Conservation (phyloP, 2,329 filamentous ascomycete genomes). For the Aspergillus thermomutatus region DNA sequence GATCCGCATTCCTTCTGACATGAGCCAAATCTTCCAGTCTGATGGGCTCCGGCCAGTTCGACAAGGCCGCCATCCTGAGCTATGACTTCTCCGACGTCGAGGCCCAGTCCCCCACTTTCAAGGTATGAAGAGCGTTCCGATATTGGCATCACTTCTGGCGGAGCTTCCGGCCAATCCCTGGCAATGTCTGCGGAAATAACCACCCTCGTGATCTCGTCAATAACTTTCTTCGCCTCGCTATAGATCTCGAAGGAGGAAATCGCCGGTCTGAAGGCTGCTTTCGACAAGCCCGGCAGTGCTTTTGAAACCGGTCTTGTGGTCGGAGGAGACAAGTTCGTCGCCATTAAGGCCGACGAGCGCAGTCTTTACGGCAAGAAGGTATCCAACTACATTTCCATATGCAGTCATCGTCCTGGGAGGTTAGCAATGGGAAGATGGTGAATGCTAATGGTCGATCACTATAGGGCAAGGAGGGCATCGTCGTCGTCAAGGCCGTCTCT, state of each 20-base stretch:
- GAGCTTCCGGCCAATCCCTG: neutral
- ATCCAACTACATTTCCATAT: slow-evolving; percentile 27
- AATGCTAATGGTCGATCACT: slow-evolving; percentile 7
- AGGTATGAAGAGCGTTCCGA: slow-evolving; percentile 52
- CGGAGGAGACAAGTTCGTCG: slow-evolving; percentile 72
- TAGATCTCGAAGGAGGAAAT: slow-evolving; percentile 55
- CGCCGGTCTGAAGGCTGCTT: slow-evolving; percentile 50
- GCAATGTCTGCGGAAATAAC: neutral
- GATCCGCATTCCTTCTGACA: slow-evolving; percentile 11
- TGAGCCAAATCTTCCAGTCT: slow-evolving; percentile 56
- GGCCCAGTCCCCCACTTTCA: slow-evolving; percentile 69
- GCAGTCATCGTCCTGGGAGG: neutral
- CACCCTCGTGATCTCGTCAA: neutral
- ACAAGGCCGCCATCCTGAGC: slow-evolving; percentile 83
- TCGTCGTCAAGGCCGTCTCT: slow-evolving; percentile 81
- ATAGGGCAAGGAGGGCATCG: slow-evolving; percentile 75
- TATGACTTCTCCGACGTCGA: slow-evolving; percentile 74
- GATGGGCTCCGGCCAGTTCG: slow-evolving; percentile 72
- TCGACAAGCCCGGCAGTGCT: slow-evolving; percentile 48
- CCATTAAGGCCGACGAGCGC: slow-evolving; percentile 70
- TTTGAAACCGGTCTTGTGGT: slow-evolving; percentile 69
- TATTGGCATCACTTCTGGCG: slow-evolving; percentile 3
- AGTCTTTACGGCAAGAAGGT: slow-evolving; percentile 86
- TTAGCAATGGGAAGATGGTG: too few species aligned
- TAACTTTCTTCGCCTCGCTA: slow-evolving; percentile 4